Conservation (phyloP, 2,329 filamentous ascomycete genomes). For the Harringtonia lauricola region DNA sequence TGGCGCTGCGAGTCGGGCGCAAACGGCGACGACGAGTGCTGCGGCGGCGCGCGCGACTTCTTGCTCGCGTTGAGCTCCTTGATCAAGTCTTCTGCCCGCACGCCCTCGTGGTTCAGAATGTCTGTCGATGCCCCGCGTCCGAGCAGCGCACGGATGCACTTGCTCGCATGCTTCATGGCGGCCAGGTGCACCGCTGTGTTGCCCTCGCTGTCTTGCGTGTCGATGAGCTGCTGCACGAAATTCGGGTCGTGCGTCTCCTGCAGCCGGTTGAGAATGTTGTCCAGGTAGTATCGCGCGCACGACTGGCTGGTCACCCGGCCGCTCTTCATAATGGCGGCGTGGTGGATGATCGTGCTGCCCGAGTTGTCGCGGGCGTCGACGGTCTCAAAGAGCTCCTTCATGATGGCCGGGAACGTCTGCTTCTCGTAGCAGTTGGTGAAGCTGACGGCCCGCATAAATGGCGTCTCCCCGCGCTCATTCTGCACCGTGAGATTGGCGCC, state of each 20-base stretch:
- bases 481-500: slow-evolving; percentile 63
- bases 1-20: slow-evolving; percentile 49
- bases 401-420: slow-evolving; percentile 74
- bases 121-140: slow-evolving; percentile 74
- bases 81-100: slow-evolving; percentile 78
- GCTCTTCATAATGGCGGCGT: slow-evolving; percentile 80
- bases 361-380: slow-evolving; percentile 69
- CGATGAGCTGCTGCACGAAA: slow-evolving; percentile 67
- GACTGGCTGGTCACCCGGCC: slow-evolving; percentile 73
- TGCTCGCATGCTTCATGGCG: slow-evolving; percentile 75
- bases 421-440: slow-evolving; percentile 98
- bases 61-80: slow-evolving; percentile 60
- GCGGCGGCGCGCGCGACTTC: slow-evolving; percentile 53
- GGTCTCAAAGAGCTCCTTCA: slow-evolving; percentile 74
- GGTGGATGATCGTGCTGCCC: slow-evolving; percentile 84
- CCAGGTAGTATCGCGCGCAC: slow-evolving; percentile 86
- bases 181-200: slow-evolving; percentile 73
- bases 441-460: slow-evolving; percentile 85
- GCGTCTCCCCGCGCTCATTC: slow-evolving; percentile 71
- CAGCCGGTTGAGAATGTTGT: slow-evolving; percentile 80
- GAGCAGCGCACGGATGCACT: slow-evolving; percentile 73
- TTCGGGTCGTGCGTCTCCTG: slow-evolving; percentile 65
- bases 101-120: slow-evolving; percentile 68
- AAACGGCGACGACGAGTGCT: slow-evolving; percentile 67
- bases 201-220: slow-evolving; percentile 73